Percentiles rank a stretch among this genome's conserved stretches.
These are phyloP conservation scores for Phytophthora sp. DNA, from an alignment of 352 stramenopile species.

Conservation along the genomic window DNA sequence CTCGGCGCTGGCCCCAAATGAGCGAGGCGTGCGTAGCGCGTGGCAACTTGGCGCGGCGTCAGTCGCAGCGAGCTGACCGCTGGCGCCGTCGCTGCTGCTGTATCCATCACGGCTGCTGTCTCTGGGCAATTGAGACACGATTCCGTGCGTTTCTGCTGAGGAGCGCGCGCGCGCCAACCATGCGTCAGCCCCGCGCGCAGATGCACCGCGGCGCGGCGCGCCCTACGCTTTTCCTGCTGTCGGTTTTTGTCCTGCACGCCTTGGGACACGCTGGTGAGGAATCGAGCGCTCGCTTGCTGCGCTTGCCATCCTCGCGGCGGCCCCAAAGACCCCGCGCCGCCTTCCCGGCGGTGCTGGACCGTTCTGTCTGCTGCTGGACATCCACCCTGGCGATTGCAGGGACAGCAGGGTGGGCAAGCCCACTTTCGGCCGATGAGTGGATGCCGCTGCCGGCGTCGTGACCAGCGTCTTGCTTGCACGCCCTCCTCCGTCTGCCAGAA, in stretches of 20 bases:
- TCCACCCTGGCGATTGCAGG: not conserved
- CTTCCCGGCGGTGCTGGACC: constrained; percentile 20
- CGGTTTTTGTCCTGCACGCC: not conserved
- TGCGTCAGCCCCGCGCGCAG: not conserved
- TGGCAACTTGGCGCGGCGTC: too few relatives aligned
- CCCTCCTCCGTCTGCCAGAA: constrained; percentile 1
- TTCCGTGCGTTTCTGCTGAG: not conserved
- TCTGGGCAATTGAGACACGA: too few relatives aligned
- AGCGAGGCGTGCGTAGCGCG: constrained; percentile 1
- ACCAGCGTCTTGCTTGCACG: not conserved
- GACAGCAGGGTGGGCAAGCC: not conserved
- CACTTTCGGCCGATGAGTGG: constrained; percentile 9
- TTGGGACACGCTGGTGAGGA: constrained; percentile 18
- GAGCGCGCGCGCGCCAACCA: not conserved
- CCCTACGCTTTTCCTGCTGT: not conserved
- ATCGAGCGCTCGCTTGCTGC: not conserved
- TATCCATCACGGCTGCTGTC: too few relatives aligned
- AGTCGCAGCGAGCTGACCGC: too few relatives aligned
- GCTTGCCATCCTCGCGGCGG: not conserved
- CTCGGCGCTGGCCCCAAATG: constrained; percentile 4
- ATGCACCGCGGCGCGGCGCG: not conserved
- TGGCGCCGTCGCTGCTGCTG: too few relatives aligned
- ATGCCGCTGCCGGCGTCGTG: not conserved
- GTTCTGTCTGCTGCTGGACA: constrained; percentile 1
- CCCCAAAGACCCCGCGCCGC: not conserved